Percentiles rank a stretch among this genome's conserved stretches.
phyloP scores from a whole-genome alignment of 2,329 filamentous ascomycete genomes.

The Exophiala aquamarina region DNA sequence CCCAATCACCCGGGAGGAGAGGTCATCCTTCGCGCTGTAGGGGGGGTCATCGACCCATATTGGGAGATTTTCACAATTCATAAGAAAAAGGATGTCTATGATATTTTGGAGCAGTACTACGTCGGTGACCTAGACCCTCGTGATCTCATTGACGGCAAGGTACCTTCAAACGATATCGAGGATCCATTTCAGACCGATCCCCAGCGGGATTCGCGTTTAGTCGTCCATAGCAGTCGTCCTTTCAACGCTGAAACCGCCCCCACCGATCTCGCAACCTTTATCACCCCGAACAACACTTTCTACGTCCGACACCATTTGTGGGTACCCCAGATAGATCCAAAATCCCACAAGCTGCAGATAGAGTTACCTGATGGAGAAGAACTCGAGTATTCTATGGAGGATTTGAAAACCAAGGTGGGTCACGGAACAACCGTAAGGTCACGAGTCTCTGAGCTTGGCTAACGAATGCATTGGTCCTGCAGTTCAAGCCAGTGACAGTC shows the following conservation, averaged over 20 bases:
- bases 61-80: constrained; percentile 72
- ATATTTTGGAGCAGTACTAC: constrained; percentile 64
- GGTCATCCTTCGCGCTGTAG: constrained; percentile 66
- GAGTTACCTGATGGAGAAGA: constrained; percentile 57
- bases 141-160: constrained; percentile 60
- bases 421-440: neutral
- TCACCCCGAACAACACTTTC: constrained; percentile 58
- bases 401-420: constrained; percentile 45
- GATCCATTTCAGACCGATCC: constrained; percentile 54
- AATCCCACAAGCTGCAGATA: constrained; percentile 51
- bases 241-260: constrained; percentile 63
- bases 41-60: constrained; percentile 65
- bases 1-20: constrained; percentile 66
- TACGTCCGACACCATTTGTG: constrained; percentile 66
- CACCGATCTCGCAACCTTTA: constrained; percentile 50
- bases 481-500: constrained; percentile 53
- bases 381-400: constrained; percentile 54
- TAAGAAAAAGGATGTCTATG: constrained; percentile 63
- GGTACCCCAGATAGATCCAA: constrained; percentile 51
- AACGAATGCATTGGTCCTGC: constrained; percentile 16
- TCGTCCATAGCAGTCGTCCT: constrained; percentile 55
- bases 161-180: constrained; percentile 44
- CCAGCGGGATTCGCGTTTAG: constrained; percentile 50
- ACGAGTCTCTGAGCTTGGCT: too few species aligned
- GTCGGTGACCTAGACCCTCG: constrained; percentile 61